These are phyloP conservation scores for Pythium utonaiense DNA, from an alignment of 352 stramenopile species.

Conservation along the genomic window DNA sequence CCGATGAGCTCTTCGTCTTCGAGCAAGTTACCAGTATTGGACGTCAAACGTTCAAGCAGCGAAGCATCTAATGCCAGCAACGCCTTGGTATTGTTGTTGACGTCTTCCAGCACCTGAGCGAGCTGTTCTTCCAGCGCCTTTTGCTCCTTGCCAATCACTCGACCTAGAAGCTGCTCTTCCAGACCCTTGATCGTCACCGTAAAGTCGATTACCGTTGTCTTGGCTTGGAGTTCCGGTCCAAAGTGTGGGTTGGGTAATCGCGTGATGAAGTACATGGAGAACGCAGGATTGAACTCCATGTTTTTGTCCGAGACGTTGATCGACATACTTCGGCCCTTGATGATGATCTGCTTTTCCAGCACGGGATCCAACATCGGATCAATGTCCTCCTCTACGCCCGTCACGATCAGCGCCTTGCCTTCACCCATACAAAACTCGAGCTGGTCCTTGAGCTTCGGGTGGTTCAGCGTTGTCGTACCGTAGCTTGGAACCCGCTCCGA, in stretches of 20 bases:
- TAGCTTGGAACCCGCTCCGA: conserved; percentile 92
- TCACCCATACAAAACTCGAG: conserved; percentile 98
- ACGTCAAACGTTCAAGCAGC: conserved; percentile 94
- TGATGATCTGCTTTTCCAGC: conserved; percentile 95
- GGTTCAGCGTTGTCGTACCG: conserved; percentile 93
- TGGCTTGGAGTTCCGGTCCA: conserved; percentile 96
- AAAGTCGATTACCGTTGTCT: conserved; percentile 99
- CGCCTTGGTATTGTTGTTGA: conserved; percentile 98
- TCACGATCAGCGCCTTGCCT: conserved; percentile 92
- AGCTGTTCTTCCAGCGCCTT: conserved; percentile 98
- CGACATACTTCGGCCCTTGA: conserved; percentile 95
- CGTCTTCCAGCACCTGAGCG: conserved; percentile 97
- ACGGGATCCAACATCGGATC: conserved; percentile 98
- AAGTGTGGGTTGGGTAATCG: conserved; percentile 97
- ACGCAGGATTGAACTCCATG: conserved; percentile 97
- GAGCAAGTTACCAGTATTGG: conserved; percentile 96
- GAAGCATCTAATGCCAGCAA: conserved; percentile 94
- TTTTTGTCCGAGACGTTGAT: conserved; percentile 99
- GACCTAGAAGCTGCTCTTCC: conserved; percentile 96
- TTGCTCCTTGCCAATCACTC: conserved; percentile 97
- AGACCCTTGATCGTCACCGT: conserved; percentile 96
- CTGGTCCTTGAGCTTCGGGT: conserved; percentile 97
- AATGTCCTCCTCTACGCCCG: conserved; percentile 97
- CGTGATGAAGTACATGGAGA: conserved; percentile 99
- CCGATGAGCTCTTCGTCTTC: conserved; percentile 99